Evolutionary conservation across 1,284 basidiomycete genomes (phyloP).

Genomic region (Microstroma glucosiphilum): DNA sequence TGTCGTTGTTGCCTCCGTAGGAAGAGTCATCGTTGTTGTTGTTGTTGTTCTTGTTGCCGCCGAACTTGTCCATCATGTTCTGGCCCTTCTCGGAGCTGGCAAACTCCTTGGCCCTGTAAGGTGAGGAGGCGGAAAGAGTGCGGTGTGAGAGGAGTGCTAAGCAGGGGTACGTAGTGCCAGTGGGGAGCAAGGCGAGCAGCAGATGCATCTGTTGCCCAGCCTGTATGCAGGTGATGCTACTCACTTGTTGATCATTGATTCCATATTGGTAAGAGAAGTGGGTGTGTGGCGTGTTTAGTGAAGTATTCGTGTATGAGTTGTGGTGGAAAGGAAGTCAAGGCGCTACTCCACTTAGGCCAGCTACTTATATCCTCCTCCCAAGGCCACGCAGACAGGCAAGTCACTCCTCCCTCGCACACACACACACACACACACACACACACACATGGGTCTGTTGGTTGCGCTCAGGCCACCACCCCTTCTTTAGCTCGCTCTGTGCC

Average conservation of each 20-base stretch:
- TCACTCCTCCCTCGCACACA: no score
- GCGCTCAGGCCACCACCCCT: no score
- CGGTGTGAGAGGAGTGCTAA: neutral
- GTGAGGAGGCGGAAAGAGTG: neutral
- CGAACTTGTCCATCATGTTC: slow-evolving; percentile 4
- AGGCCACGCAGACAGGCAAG: no score
- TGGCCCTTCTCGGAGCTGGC: slow-evolving; percentile 6
- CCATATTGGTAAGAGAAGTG: slow-evolving; percentile 1
- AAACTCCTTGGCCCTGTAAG: slow-evolving; percentile 11
- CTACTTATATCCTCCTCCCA: no score
- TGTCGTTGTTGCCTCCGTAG: slow-evolving; percentile 10
- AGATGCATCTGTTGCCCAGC: neutral
- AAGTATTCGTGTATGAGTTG: neutral
- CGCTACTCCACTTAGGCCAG: no score
- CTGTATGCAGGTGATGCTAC: neutral
- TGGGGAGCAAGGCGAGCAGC: neutral
- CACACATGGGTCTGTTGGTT: no score
- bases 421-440: no score
- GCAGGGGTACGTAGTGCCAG: neutral
- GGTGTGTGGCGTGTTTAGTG: neutral
- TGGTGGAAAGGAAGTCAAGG: neutral
- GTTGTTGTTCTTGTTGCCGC: neutral
- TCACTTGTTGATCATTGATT: slow-evolving; percentile 12
- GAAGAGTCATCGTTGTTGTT: slow-evolving; percentile 8
- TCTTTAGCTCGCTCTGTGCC: no score